A percentile compares a stretch with the other conserved stretches of the same genome.
These are phyloP conservation scores for Amanita polypyramis DNA, from an alignment of 768 basidiomycete species.

Conservation along the genomic window DNA sequence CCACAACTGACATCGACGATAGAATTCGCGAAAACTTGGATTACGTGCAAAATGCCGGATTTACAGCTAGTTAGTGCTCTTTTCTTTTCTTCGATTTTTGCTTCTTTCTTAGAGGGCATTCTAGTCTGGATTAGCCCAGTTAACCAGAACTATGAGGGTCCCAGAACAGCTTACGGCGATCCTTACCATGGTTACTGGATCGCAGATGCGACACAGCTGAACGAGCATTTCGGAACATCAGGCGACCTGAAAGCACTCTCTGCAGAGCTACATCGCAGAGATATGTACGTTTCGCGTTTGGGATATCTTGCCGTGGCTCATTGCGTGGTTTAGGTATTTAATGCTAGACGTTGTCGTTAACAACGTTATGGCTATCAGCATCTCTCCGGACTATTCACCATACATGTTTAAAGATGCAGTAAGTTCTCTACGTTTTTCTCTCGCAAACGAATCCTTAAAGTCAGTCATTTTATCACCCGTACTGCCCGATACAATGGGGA, in stretches of 20 bases:
- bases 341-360: constrained; percentile 86
- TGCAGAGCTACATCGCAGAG: constrained; percentile 51
- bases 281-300: constrained; percentile 40
- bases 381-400: constrained; percentile 49
- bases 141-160: constrained; percentile 67
- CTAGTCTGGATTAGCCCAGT: constrained; percentile 80
- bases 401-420: constrained; percentile 64
- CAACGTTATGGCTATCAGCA: constrained; percentile 69
- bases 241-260: constrained; percentile 56
- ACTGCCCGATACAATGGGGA: constrained; percentile 63
- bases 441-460: not conserved
- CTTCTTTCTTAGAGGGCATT: not conserved
- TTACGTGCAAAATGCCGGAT: constrained; percentile 76
- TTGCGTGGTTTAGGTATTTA: constrained; percentile 38
- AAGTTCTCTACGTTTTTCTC: constrained; percentile 9
- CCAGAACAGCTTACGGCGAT: constrained; percentile 64
- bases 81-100: not conserved
- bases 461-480: constrained; percentile 65
- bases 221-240: constrained; percentile 52
- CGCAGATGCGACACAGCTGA: constrained; percentile 50
- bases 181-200: constrained; percentile 86
- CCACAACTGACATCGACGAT: constrained; percentile 1
- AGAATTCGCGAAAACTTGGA: constrained; percentile 69
- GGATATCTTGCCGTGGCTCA: constrained; percentile 1
- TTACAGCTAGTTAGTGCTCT: constrained; percentile 51